These are phyloP conservation scores for Apiotrichum laibachii DNA, from an alignment of 1,284 basidiomycete species.

Conservation along the genomic window DNA sequence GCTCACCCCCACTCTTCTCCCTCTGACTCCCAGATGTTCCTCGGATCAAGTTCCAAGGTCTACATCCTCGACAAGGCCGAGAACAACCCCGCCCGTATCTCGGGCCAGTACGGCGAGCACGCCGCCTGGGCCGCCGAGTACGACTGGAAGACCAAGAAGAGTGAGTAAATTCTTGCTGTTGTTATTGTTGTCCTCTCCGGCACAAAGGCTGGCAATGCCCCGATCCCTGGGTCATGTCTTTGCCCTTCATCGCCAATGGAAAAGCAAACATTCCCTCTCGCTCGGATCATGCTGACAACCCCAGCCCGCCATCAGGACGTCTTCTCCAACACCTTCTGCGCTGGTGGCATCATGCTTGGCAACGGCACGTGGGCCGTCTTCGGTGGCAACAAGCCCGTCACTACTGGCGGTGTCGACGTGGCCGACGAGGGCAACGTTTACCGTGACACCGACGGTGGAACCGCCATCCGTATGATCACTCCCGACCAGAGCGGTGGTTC, in stretches of 20 bases:
- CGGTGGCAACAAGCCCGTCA: slow-evolving; percentile 62
- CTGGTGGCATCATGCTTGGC: slow-evolving; percentile 54
- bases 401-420: slow-evolving; percentile 43
- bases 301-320: slow-evolving; percentile 63
- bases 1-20: background rate
- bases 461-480: slow-evolving; percentile 62
- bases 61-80: slow-evolving; percentile 56
- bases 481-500: slow-evolving; percentile 63
- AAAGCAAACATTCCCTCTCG: too few species aligned
- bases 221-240: too few species aligned
- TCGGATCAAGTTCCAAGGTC: slow-evolving; percentile 53
- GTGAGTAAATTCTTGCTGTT: slow-evolving; percentile 26
- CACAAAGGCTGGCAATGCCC: too few species aligned
- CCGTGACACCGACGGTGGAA: slow-evolving; percentile 64
- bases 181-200: too few species aligned
- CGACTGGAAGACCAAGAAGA: slow-evolving; percentile 52
- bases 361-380: slow-evolving; percentile 57
- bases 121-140: slow-evolving; percentile 55
- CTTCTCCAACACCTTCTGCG: slow-evolving; percentile 74
- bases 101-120: slow-evolving; percentile 46
- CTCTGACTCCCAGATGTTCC: slow-evolving; percentile 49
- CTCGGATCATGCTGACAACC: too few species aligned
- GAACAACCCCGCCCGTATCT: slow-evolving; percentile 60
- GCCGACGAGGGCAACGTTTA: slow-evolving; percentile 45
- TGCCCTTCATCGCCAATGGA: too few species aligned